Conservation (phyloP, 768 basidiomycete species). For the Boletus eberwhitei region DNA sequence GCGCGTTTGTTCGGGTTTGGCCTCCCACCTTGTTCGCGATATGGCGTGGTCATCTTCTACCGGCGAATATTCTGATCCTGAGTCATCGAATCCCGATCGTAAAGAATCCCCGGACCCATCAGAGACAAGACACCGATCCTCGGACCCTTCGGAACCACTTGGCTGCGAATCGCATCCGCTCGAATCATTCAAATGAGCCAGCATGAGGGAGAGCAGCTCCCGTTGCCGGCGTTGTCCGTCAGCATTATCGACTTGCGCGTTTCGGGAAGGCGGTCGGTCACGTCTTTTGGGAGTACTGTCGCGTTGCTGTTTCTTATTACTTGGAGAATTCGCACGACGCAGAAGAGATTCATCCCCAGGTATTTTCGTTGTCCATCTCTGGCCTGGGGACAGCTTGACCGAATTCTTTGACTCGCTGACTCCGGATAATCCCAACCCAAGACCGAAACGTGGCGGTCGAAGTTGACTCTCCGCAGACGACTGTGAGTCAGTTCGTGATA, state of each 20-base stretch:
- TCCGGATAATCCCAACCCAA: conserved; percentile 26
- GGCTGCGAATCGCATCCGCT: conserved; percentile 20
- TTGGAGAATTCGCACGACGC: conserved; percentile 4
- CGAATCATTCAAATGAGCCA: conserved; percentile 5
- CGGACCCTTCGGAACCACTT: conserved; percentile 12
- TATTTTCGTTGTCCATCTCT: conserved; percentile 15
- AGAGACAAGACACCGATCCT: conserved; percentile 12
- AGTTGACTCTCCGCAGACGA: conserved; percentile 23
- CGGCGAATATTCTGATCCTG: conserved; percentile 32
- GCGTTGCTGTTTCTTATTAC: conserved; percentile 8
- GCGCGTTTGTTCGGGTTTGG: conserved; percentile 9
- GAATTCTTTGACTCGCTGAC: conserved; percentile 10
- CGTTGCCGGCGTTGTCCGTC: conserved; percentile 20
- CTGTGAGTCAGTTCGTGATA: conserved; percentile 18
- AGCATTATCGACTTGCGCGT: background rate
- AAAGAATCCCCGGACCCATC: conserved; percentile 21
- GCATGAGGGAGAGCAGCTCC: conserved; percentile 14
- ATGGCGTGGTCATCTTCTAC: conserved; percentile 17
- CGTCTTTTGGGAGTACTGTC: conserved; percentile 8
- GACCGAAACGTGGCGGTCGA: conserved; percentile 28
- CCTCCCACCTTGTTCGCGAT: conserved; percentile 1
- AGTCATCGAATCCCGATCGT: conserved; percentile 23
- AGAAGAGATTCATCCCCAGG: background rate
- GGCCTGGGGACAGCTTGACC: conserved; percentile 7
- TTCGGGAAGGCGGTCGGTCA: conserved; percentile 11